Base-by-base conservation (phyloP, 768 basidiomycete species). In the Phanerochaete carnosa region DNA sequence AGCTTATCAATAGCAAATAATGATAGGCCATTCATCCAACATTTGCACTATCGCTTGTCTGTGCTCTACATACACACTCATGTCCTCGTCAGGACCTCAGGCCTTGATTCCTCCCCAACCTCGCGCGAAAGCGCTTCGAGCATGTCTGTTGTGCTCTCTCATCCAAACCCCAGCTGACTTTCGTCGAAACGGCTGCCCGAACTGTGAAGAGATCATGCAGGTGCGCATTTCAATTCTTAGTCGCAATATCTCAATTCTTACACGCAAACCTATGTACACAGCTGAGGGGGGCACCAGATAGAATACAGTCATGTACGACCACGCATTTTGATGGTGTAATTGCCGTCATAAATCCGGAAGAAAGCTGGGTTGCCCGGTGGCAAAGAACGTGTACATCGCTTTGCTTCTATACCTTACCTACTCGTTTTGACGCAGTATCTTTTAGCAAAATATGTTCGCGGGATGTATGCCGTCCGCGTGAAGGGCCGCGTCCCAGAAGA, bases 301-400 rank as follows among this genome's bases (percentile, higher is more conserved):
- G 92, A 23, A 90, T 98, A 30, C 74, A 83, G 12, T 80, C 83
- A 51, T 98, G 95, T 73, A 99, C 96, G 11, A 95, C 94, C 26
- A 87, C 90, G 1, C 88, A 92, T 64, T 99, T 92, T 65, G 96
- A 98, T 66, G 97, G 97, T 13, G 81, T 94, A 39, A 92, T 98
- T 64, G 85, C 95, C 0, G 84, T 94, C 50, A 86, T 94, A 46
- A 85, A 92, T 67, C 89, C 95, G 1, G 87, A 92, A 66, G 81
- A 82, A 51, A 94, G 92, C 71, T 99, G 97, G 97, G 95, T 98
- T 6, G 92, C 92, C 7, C 84, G 91, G 65, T 99, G 95, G 95
- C 95, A 99, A 74, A 78, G 96, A 71, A 94, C 90, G 65, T 86
- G 96, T 95, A 66, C 63, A 89, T 81, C 32, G 25, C 13, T 50